Percentiles rank a stretch among this genome's conserved stretches.
Evolutionary conservation across 164 flowering plant species (phyloP).

Genomic region (Macadamia integrifolia): DNA sequence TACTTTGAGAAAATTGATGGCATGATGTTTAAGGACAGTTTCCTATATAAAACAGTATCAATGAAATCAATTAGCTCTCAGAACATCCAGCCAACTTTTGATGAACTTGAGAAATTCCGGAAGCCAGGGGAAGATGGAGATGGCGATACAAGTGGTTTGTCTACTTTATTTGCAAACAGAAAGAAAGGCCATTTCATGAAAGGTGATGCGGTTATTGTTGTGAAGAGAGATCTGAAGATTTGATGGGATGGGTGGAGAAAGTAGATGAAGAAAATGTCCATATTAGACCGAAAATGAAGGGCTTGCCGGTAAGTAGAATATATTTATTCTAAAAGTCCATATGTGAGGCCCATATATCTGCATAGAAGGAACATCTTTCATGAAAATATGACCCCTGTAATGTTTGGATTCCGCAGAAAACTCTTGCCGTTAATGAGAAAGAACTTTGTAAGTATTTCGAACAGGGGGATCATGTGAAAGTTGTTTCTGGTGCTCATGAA

Average conservation of each 20-base stretch:
- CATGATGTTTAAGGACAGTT: constrained; percentile 81
- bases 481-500: constrained; percentile 88
- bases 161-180: constrained; percentile 81
- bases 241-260: constrained; percentile 96
- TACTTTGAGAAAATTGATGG: constrained; percentile 68
- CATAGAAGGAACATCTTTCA: not conserved
- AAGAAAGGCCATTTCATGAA: constrained; percentile 95
- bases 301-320: constrained; percentile 51
- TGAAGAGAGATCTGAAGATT: constrained; percentile 81
- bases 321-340: not conserved
- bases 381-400: not conserved
- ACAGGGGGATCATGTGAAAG: constrained; percentile 95
- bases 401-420: constrained; percentile 32
- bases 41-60: constrained; percentile 70
- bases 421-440: constrained; percentile 73
- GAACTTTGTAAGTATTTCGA: constrained; percentile 92
- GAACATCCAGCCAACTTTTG: constrained; percentile 81
- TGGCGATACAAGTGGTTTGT: constrained; percentile 57
- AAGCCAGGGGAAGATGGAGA: constrained; percentile 73
- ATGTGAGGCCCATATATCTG: not conserved
- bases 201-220: constrained; percentile 87
- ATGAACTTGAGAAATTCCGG: constrained; percentile 89
- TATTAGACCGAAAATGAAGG: constrained; percentile 75
- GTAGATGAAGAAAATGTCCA: constrained; percentile 88
- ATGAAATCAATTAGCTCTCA: constrained; percentile 71